A percentile compares a stretch with the other conserved stretches of the same genome.
These are phyloP conservation scores for Lolium rigidum DNA, from an alignment of 176 grass and related monocot genomes.

Conservation along the genomic window DNA sequence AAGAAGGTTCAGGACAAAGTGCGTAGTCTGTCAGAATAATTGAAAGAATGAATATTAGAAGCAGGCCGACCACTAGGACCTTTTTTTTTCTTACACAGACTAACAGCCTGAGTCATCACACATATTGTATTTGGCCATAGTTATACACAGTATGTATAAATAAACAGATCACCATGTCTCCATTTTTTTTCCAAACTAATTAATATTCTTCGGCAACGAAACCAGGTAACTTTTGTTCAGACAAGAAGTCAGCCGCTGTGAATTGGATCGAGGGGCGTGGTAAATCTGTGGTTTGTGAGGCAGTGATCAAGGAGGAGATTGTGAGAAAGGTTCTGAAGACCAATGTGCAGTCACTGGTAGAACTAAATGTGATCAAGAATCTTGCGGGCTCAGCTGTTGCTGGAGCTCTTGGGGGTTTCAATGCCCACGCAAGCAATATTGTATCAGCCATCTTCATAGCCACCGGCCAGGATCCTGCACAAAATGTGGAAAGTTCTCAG, in stretches of 20 bases:
- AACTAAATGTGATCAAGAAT: slow-evolving; percentile 96
- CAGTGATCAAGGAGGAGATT: slow-evolving; percentile 84
- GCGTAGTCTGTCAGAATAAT: background rate
- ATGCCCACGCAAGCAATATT: slow-evolving; percentile 94
- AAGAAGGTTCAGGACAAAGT: slow-evolving; percentile 25
- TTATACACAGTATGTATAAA: background rate
- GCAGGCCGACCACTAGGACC: background rate
- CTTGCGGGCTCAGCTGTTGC: slow-evolving; percentile 91
- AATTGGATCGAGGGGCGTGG: slow-evolving; percentile 98
- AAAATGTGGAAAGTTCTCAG: slow-evolving; percentile 96
- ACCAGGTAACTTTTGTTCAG: slow-evolving; percentile 92
- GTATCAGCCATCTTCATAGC: slow-evolving; percentile 94
- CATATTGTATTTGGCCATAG: background rate
- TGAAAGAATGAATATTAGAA: slow-evolving; percentile 27
- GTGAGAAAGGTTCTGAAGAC: slow-evolving; percentile 97
- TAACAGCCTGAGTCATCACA: background rate
- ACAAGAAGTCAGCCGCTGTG: slow-evolving; percentile 91
- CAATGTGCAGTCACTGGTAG: slow-evolving; percentile 77
- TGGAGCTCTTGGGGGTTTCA: slow-evolving; percentile 93
- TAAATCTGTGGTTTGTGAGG: slow-evolving; percentile 95
- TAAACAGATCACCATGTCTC: background rate
- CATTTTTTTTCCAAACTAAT: background rate
- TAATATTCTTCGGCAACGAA: background rate
- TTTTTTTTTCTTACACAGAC: slow-evolving; percentile 15
- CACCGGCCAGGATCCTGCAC: slow-evolving; percentile 93